phyloP scores from a whole-genome alignment of 805 yeast species.

The Ogataea siamensis region DNA sequence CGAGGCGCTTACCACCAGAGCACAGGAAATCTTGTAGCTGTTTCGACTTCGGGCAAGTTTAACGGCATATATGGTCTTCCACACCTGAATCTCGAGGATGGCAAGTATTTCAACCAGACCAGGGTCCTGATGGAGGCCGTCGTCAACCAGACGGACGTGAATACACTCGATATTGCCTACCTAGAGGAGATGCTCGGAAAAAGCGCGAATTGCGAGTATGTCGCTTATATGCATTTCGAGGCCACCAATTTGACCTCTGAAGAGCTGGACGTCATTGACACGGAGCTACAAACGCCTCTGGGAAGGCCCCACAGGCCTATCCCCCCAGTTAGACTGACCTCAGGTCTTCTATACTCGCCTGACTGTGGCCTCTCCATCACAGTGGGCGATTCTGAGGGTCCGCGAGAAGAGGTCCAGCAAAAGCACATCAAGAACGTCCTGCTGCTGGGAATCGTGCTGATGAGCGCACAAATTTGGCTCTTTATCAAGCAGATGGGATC shows the following conservation, averaged over 20 bases:
- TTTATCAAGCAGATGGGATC: slow-evolving; percentile 67
- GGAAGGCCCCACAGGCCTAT: slow-evolving; percentile 69
- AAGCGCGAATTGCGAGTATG: slow-evolving; percentile 60
- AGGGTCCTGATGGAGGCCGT: slow-evolving; percentile 44
- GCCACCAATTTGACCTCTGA: slow-evolving; percentile 53
- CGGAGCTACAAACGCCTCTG: slow-evolving; percentile 67
- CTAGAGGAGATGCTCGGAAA: slow-evolving; percentile 36
- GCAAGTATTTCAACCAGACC: slow-evolving; percentile 42
- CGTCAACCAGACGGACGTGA: slow-evolving; percentile 40
- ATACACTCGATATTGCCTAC: slow-evolving; percentile 38
- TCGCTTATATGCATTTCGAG: slow-evolving; percentile 64
- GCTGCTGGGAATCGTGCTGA: slow-evolving; percentile 42
- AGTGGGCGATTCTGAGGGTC: slow-evolving; percentile 45
- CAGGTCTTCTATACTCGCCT: slow-evolving; percentile 76
- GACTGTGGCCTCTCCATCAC: slow-evolving; percentile 72
- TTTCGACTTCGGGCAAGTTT: slow-evolving; percentile 64
- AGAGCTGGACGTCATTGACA: slow-evolving; percentile 62
- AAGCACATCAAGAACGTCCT: slow-evolving; percentile 39
- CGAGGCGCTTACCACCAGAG: slow-evolving; percentile 66
- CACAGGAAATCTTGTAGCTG: slow-evolving; percentile 58
- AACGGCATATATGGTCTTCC: slow-evolving; percentile 61
- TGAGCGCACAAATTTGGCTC: slow-evolving; percentile 53
- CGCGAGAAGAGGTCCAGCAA: slow-evolving; percentile 50
- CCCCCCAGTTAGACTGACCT: slow-evolving; percentile 54
- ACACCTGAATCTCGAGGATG: slow-evolving; percentile 44